These are phyloP conservation scores for Metroxylon sagu DNA, from an alignment of 176 grass and related monocot genomes.

Conservation along the genomic window DNA sequence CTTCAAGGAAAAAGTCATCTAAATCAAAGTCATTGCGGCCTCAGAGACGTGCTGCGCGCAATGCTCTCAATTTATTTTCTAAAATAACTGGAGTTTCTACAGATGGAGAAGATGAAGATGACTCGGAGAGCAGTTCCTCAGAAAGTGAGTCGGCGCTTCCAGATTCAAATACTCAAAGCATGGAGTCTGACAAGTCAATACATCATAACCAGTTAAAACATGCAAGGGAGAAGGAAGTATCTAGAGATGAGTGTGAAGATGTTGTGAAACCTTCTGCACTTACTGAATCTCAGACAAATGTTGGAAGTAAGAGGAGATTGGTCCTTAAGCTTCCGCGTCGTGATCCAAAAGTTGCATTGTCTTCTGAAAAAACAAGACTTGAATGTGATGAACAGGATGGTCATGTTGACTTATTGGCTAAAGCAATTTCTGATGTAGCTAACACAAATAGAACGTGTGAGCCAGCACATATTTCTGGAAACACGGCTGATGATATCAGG, in stretches of 20 bases:
- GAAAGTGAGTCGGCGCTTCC: constrained; percentile 22
- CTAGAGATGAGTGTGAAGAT: constrained; percentile 45
- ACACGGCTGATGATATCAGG: constrained; percentile 30
- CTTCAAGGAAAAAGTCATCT: constrained; percentile 52
- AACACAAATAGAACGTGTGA: constrained; percentile 23
- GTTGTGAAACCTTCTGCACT: constrained; percentile 33
- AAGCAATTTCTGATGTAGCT: constrained; percentile 26
- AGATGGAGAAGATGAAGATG: constrained; percentile 36
- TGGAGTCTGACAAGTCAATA: constrained; percentile 51
- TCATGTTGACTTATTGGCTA: constrained; percentile 10
- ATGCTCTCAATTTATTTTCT: constrained; percentile 69
- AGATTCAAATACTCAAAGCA: constrained; percentile 31
- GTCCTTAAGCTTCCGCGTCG: constrained; percentile 59
- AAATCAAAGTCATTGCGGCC: constrained; percentile 68
- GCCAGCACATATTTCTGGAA: constrained; percentile 22
- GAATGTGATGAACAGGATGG: constrained; percentile 32
- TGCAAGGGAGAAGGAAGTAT: constrained; percentile 38
- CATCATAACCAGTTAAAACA: constrained; percentile 19
- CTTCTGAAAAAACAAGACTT: constrained; percentile 39
- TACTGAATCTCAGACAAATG: constrained; percentile 25
- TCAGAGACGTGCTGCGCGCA: constrained; percentile 71
- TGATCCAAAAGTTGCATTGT: constrained; percentile 33
- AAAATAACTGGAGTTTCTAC: constrained; percentile 72
- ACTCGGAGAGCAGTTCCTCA: constrained; percentile 23
- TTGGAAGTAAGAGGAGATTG: constrained; percentile 49